Percentiles rank a stretch among this genome's conserved stretches.
phyloP scores from a whole-genome alignment of 192 early-diverging fungal genomes.

The Coemansia sp. region DNA sequence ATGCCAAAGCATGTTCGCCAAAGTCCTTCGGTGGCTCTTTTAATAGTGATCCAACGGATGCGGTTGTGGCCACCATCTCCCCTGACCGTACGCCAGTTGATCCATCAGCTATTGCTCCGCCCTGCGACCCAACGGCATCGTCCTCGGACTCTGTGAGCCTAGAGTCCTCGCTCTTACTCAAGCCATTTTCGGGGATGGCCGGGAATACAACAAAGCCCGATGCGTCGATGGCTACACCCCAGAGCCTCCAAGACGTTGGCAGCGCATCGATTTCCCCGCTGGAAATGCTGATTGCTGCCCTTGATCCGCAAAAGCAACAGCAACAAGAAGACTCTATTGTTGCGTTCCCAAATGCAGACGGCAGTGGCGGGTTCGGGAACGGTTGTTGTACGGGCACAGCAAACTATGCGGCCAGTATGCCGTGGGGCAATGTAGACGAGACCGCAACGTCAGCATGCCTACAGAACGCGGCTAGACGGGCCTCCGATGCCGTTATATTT shows the following conservation, averaged over 20 bases:
- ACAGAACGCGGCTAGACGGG: conserved; percentile 7
- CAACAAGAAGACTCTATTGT: neutral
- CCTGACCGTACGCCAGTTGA: neutral
- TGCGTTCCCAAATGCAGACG: no score
- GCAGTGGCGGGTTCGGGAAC: neutral
- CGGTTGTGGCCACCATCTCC: neutral
- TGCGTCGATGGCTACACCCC: conserved; percentile 30
- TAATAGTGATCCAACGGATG: neutral
- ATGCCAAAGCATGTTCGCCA: neutral
- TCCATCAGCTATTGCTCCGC: neutral
- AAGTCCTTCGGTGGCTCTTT: neutral
- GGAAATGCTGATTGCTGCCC: conserved; percentile 51
- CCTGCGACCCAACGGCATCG: neutral
- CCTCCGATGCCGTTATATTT: conserved; percentile 22
- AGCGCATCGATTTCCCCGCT: conserved; percentile 33
- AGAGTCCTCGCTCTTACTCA: conserved; percentile 39
- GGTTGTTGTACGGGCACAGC: neutral
- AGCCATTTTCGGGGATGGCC: conserved; percentile 23
- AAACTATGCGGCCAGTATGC: conserved; percentile 4
- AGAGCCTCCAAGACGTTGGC: conserved; percentile 30
- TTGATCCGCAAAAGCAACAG: conserved; percentile 33
- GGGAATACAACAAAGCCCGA: conserved; percentile 5
- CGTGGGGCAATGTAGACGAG: conserved; percentile 9
- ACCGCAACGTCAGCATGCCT: neutral
- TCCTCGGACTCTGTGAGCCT: neutral